Evolutionary conservation across 2,329 filamentous ascomycete genomes (phyloP), one percentile per base, ranked within the genome.

Genomic region (Fusarium kyushuense): DNA sequence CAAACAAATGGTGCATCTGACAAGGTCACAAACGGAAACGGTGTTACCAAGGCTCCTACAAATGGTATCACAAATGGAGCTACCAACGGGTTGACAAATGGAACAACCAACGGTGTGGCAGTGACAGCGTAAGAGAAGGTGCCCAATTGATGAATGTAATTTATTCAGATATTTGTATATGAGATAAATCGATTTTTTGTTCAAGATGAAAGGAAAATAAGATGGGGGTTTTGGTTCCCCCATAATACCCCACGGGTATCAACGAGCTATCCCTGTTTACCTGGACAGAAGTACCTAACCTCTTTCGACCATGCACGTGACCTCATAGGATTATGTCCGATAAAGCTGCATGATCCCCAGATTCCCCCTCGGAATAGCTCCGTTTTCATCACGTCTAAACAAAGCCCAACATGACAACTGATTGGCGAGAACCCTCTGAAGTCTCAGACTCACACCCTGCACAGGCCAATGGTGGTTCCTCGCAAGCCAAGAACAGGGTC

Each of bases 401-500:
- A 43, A 19, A n/a, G 17, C 35, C 9, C 14, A 62, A 19, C 4
- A 67, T 67, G 63, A 19, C 38, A 51, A 54, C 4, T 42, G 57
- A 67, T 54, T 51, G 64, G 57, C 41, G 57, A 30, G 47, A 66
- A 13, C n/a, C 19, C 8, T 30, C 51, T 19, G 35, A 38, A 17
- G 35, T 40, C 19, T 56, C 62, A 11, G 21, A 62, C 2, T 42
- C 19, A 14, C 43, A 25, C 25, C 63, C 41, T 48, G 46, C 56
- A 49, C 45, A 21, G 17, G 47, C 48, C 21, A 64, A 54, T 10
- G n/a, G 14, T 12, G 49, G 35, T 10, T 35, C 59, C 3, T 54
- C 59, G 17, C 57, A 58, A 16, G 5, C 21, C 33, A 67, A 58
- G 63, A 42, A 62, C 23, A 58, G 41, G 19, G 29, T 67, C 13